These are phyloP conservation scores for Globisporangium camurandrum DNA, from an alignment of 352 stramenopile species.

Conservation along the genomic window DNA sequence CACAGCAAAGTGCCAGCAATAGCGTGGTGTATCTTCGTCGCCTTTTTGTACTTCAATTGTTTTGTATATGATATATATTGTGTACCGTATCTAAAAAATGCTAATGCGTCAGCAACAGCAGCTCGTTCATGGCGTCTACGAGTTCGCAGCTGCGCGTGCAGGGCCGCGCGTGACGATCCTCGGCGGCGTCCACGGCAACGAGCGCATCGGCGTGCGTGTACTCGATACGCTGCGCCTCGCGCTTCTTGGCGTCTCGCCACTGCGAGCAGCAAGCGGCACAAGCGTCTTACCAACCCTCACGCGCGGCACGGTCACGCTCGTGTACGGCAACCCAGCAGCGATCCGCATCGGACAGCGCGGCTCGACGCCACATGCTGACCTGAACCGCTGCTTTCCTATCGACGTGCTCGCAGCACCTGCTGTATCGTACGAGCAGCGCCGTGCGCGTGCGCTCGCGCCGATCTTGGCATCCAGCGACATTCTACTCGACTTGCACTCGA, in stretches of 20 bases:
- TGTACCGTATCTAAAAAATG: too few species aligned
- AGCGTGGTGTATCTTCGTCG: too few species aligned
- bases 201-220: slow-evolving; percentile 57
- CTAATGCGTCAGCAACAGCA: too few species aligned
- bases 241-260: slow-evolving; percentile 22
- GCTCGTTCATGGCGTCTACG: slow-evolving; percentile 35
- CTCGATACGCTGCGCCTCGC: slow-evolving; percentile 48
- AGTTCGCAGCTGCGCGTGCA: slow-evolving; percentile 20
- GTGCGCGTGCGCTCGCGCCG: slow-evolving; percentile 47
- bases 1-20: too few species aligned
- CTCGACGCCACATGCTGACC: slow-evolving; percentile 37
- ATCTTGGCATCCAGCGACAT: slow-evolving; percentile 44
- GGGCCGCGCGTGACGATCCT: slow-evolving; percentile 47
- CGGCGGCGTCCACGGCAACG: slow-evolving; percentile 69
- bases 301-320: slow-evolving; percentile 39
- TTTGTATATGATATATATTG: too few species aligned
- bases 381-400: slow-evolving; percentile 62
- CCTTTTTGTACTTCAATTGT: too few species aligned
- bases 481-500: slow-evolving; percentile 70
- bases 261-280: slow-evolving; percentile 10
- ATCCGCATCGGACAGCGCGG: slow-evolving; percentile 45
- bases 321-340: slow-evolving; percentile 56
- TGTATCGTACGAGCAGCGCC: slow-evolving; percentile 36
- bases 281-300: slow-evolving; percentile 18
- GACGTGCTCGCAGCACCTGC: slow-evolving; percentile 19